Base-by-base conservation (phyloP, 2,329 filamentous ascomycete genomes). In the Trichoderma breve region DNA sequence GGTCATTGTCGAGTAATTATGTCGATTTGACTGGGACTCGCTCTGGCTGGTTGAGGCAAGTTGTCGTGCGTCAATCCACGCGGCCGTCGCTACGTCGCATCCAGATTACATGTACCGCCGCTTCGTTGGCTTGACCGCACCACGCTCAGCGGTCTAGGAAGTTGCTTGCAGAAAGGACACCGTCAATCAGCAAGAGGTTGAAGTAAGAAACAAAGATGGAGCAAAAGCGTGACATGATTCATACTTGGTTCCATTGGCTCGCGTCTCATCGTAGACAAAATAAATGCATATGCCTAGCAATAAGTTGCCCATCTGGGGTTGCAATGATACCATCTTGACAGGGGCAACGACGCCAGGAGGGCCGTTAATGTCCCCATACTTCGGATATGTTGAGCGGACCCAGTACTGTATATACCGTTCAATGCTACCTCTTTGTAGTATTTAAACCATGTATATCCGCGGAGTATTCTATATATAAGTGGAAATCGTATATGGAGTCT, bases 21-120 rank as follows among this genome's bases (percentile, higher is more conserved):
- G n/a, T 8, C 26, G 28, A 30, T 34, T 32, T 60, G 57, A 8
- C 34, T 28, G 34, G 34, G 28, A 12, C 53, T 55, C 7, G 47
- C 14, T n/a, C 15, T 39, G 26, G 26, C 36, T 68, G 24, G 9
- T 32, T 26, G n/a, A 53, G 63, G 47, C 15, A 34, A 55, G 3
- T 28, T 36, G 12, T 43, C 21, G n/a, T 34, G 34, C 36, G 65
- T 68, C 43, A 21, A 12, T 12, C n/a, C 53, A 43, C 32, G 53
- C 65, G 34, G 43, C 62, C 65, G 65, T 68, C 65, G 65, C 53
- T 60, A 58, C 65, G 65, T 68, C 65, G 65, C 65, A 58, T 68
- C 65, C 65, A 30, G 24, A 24, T n/a, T n/a, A 43, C 39, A 43
- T 43, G 39, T 43, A 43, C 53, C 30, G 7, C 18, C 18, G 47